Conservation (phyloP, 2,329 filamentous ascomycete genomes). For the Monilinia aucupariae region DNA sequence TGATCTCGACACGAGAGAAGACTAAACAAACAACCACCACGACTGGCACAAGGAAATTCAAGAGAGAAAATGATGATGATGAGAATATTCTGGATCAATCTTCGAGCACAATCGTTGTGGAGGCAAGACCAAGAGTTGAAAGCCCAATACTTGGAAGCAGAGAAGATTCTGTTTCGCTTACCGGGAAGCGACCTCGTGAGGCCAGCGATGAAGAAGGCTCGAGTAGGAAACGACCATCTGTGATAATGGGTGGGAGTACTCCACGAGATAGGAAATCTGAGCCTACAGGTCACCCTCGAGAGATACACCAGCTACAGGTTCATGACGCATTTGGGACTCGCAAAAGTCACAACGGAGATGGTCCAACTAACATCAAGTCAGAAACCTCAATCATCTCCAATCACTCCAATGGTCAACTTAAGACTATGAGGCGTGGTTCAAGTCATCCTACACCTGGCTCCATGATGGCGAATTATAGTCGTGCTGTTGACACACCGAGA, state of each 20-base stretch:
- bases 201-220: background rate
- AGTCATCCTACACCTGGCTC: background rate
- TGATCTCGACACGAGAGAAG: background rate
- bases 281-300: background rate
- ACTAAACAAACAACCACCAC: background rate
- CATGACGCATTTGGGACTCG: background rate
- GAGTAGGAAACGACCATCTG: background rate
- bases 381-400: background rate
- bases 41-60: background rate
- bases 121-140: background rate
- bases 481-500: background rate
- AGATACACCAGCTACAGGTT: background rate
- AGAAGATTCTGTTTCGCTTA: background rate
- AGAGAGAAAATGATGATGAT: background rate
- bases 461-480: background rate
- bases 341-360: background rate
- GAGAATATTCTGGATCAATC: background rate
- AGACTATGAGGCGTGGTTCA: background rate
- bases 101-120: background rate
- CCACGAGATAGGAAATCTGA: background rate
- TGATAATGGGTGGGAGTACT: background rate
- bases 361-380: background rate
- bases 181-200: background rate
- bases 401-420: background rate
- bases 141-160: conserved; percentile 8